Conservation (phyloP, 805 yeast species). For the Nakazawaea pomicola region DNA sequence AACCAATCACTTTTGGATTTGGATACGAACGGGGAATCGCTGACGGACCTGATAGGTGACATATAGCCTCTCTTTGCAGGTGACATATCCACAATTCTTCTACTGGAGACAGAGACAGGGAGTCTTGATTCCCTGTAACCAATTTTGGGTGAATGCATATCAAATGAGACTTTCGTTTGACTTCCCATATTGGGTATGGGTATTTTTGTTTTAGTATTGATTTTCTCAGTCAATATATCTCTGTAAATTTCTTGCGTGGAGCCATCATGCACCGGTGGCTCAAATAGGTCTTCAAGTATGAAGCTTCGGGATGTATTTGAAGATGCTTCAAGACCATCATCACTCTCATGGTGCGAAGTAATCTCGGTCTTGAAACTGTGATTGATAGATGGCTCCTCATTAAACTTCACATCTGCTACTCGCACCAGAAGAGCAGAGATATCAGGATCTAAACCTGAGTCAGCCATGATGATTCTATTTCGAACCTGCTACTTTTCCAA, state of each 20-base stretch:
- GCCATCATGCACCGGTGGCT: background rate
- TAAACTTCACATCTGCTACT: background rate
- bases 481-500: too few species aligned
- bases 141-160: background rate
- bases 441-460: background rate
- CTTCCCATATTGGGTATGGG: constrained; percentile 3
- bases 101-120: constrained; percentile 4
- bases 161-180: background rate
- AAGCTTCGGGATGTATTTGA: too few species aligned
- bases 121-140: constrained; percentile 2
- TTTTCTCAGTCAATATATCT: constrained; percentile 10
- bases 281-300: constrained; percentile 7
- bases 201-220: constrained; percentile 7
- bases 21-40: constrained; percentile 7
- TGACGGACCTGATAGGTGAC: constrained; percentile 6
- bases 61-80: background rate
- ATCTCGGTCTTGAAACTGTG: too few species aligned
- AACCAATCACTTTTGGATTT: background rate
- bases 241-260: constrained; percentile 8
- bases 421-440: background rate
- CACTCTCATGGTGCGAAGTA: background rate
- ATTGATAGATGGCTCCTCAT: background rate
- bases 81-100: background rate
- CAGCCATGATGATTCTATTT: too few species aligned
- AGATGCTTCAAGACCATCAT: too few species aligned